phyloP scores from a whole-genome alignment of 192 early-diverging fungal species.

The Rhizoclosmatium sp. region DNA sequence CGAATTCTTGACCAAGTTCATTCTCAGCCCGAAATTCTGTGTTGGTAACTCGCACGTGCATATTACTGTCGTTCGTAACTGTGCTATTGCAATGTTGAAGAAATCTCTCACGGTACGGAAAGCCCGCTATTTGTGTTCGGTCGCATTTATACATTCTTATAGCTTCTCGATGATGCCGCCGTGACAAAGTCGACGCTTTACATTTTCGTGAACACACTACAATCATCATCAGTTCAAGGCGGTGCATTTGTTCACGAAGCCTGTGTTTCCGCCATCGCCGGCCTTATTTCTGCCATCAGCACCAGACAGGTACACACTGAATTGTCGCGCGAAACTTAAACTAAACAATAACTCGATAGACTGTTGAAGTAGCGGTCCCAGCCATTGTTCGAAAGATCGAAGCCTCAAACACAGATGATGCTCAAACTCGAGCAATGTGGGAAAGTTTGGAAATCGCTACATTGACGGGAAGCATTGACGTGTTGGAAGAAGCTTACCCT shows the following conservation, averaged over 20 bases:
- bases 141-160: background rate
- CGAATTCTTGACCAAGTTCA: slow-evolving; percentile 6
- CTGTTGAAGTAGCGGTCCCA: slow-evolving; percentile 52
- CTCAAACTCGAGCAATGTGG: slow-evolving; percentile 48
- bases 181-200: slow-evolving; percentile 30
- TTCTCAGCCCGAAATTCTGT: slow-evolving; percentile 5
- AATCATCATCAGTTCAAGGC: background rate
- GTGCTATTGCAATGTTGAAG: slow-evolving; percentile 25
- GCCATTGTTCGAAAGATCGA: slow-evolving; percentile 45
- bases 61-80: slow-evolving; percentile 16
- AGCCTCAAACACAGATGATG: slow-evolving; percentile 6
- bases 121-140: background rate
- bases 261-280: slow-evolving; percentile 35
- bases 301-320: slow-evolving; percentile 19
- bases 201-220: slow-evolving; percentile 22
- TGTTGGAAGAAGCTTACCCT: slow-evolving; percentile 50
- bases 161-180: background rate
- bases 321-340: too few relatives aligned
- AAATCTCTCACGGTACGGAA: background rate
- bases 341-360: slow-evolving; percentile 9
- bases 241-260: slow-evolving; percentile 6
- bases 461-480: slow-evolving; percentile 43
- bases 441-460: slow-evolving; percentile 53
- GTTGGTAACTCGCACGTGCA: slow-evolving; percentile 26
- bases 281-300: slow-evolving; percentile 37